Percentiles rank a stretch among this genome's conserved stretches.
Evolutionary conservation across 345 rosid species (phyloP).

Genomic region (Eucalyptus caleyi): DNA sequence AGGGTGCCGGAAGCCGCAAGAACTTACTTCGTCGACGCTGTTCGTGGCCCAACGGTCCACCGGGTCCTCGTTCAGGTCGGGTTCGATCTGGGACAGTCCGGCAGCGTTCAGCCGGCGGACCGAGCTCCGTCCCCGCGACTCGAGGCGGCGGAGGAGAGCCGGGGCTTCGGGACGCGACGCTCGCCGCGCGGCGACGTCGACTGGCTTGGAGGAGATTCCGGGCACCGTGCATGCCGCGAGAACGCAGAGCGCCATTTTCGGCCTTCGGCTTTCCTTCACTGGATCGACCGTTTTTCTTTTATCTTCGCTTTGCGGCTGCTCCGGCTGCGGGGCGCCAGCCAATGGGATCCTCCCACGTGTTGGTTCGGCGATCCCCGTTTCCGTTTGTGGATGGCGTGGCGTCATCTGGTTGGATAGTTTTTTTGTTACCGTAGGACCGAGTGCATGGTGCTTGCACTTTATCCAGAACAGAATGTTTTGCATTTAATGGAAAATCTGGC

Average conservation of each 20-base stretch:
- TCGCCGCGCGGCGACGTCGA: neutral
- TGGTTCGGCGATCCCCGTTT: neutral
- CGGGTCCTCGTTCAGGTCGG: slow-evolving; percentile 85
- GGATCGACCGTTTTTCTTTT: neutral
- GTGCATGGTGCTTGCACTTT: neutral
- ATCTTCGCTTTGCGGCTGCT: neutral
- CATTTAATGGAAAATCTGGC: neutral
- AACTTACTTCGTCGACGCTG: slow-evolving; percentile 38
- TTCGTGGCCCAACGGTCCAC: slow-evolving; percentile 57
- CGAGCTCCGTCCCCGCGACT: neutral
- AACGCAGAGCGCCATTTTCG: slow-evolving; percentile 34
- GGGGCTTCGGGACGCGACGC: neutral
- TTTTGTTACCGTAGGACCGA: neutral
- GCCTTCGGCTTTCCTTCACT: neutral
- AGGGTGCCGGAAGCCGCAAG: neutral
- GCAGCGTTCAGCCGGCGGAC: slow-evolving; percentile 19
- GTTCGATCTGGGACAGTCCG: slow-evolving; percentile 63
- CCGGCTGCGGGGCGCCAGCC: neutral
- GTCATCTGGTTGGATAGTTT: neutral
- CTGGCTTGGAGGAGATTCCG: neutral
- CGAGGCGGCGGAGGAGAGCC: neutral
- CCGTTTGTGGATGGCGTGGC: neutral
- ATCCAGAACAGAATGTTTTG: neutral
- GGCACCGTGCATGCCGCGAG: slow-evolving; percentile 34
- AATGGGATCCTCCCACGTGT: neutral